A percentile compares a stretch with the other conserved stretches of the same genome.
phyloP scores from a whole-genome alignment of 495 filamentous ascomycete species.

The Aspergillus asperescens region DNA sequence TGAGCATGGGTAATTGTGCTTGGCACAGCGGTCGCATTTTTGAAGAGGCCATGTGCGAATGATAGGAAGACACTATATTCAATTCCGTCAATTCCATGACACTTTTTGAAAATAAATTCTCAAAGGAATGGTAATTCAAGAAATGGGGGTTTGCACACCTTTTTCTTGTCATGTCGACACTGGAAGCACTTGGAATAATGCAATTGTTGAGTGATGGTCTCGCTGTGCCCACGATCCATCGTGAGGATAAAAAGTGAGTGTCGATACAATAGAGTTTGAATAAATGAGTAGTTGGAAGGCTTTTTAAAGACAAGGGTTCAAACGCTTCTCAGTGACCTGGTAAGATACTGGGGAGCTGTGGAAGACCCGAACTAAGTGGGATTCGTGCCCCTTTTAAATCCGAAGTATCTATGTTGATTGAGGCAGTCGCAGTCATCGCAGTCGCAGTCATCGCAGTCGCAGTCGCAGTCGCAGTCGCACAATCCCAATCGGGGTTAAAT shows the following conservation, averaged over 20 bases:
- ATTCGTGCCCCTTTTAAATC: background rate
- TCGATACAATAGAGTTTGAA: background rate
- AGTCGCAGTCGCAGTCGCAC: background rate
- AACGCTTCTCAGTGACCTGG: background rate
- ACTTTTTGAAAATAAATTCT: background rate
- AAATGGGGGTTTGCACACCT: background rate
- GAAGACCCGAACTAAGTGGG: background rate
- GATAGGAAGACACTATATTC: background rate
- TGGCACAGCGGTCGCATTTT: slow-evolving; percentile 1
- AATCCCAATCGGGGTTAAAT: background rate
- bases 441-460: background rate
- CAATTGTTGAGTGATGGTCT: background rate
- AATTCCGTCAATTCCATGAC: background rate
- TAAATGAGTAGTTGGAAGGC: background rate
- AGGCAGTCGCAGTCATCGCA: background rate
- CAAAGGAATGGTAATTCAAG: background rate
- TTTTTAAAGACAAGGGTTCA: background rate
- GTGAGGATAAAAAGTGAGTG: background rate
- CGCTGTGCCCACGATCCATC: background rate
- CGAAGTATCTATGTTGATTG: background rate
- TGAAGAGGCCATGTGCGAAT: background rate
- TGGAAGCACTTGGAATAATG: background rate
- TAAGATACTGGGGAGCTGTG: background rate
- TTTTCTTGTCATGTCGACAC: background rate
- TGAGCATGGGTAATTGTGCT: background rate